Base-by-base conservation (phyloP, 2,329 filamentous ascomycete species). In the Colletotrichum trifolii region DNA sequence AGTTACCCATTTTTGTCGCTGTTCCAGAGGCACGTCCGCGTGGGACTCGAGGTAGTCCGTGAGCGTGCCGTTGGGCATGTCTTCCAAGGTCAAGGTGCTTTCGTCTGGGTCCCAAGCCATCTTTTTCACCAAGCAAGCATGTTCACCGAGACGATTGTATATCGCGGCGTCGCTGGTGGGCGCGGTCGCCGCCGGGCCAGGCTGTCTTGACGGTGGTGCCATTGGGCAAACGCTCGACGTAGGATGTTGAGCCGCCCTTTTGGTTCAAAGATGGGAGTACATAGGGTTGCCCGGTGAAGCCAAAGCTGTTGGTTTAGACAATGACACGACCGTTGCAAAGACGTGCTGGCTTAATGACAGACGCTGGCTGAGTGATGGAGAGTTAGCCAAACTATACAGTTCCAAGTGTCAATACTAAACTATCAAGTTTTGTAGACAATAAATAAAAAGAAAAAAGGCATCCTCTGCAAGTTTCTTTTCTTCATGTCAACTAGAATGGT, bases 21-120 rank as follows among this genome's bases (percentile, higher is more conserved):
- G 55, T 50, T 45, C 33, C 33, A 58, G 2, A 8, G 55, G 38
- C 46, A 45, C 38, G 10, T 58, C 55, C n/a, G 33, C 15, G 42
- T 53, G 42, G 40, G 57, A 54, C 33, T 12, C 40, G 34, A 58
- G 46, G 33, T 42, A 58, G 47, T 48, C 54, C 25, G 48, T 36
- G 35, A 63, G 60, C 6, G 60, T 58, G 8, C 60, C 54, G 54
- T 43, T 46, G 8, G 54, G 53, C 54, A 63, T 53, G 15, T 42
- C 15, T 48, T 63, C 54, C 25, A 63, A 17, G 34, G 25, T 43
- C 17, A 63, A 47, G 38, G 47, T 36, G 15, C 7, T 47, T 15
- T 43, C 25, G 33, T 35, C 15, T 13, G 54, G 39, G 34, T 58
- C 8, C 60, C 54, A 63, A n/a, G 38, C 34, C 42, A 33, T 57